Evolutionary conservation across 495 filamentous ascomycete species (phyloP), one percentile per base, ranked within the genome.

Genomic region (Pseudoneurospora amorphoporcata): DNA sequence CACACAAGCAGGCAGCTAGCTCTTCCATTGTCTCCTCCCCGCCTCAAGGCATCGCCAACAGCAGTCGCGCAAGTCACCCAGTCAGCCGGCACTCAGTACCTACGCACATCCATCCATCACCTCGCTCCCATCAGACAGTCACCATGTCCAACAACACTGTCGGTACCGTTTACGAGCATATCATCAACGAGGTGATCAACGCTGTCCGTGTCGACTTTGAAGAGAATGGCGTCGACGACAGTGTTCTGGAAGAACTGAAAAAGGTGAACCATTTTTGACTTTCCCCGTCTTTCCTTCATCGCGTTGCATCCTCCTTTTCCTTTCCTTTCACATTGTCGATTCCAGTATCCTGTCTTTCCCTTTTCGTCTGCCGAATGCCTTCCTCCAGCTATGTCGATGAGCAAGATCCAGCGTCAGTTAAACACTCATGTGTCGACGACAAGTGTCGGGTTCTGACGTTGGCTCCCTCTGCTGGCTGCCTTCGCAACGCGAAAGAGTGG

Each of bases 201-300:
- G 87, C 88, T 71, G 97, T 94, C 77, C 88, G 92, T 81, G 90
- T 95, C 77, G 94, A 97, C 81, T 98, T 99, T 82, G 96, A 99
- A 81, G 95, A 98, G 81, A 92, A 90, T 77, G 96, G 96, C 75
- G 92, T 98, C 73, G 93, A 95, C 72, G 91, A 92, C 79, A 83
- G 88, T 75, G 92, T 93, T 68, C 85, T 99, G 76, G 86, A 92
- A 73, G 93, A 97, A 79, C 85, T 99, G 87, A 89, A 87, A 80
- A 86, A 88, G 86, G 95, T 98, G 81, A 88, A 90, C 69, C 65
- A 43, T 43, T 72, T n/a, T 39, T 23, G 38, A 72, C 17, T 19
- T 35, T 29, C 32, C 65, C 71, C 70, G 53, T 70, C 70, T 68
- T 72, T 65, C 43, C 70, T 74, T 75, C 73, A 76, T 73, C 72